phyloP scores from a whole-genome alignment of 305 asterid species.

The Petunia hybrid region DNA sequence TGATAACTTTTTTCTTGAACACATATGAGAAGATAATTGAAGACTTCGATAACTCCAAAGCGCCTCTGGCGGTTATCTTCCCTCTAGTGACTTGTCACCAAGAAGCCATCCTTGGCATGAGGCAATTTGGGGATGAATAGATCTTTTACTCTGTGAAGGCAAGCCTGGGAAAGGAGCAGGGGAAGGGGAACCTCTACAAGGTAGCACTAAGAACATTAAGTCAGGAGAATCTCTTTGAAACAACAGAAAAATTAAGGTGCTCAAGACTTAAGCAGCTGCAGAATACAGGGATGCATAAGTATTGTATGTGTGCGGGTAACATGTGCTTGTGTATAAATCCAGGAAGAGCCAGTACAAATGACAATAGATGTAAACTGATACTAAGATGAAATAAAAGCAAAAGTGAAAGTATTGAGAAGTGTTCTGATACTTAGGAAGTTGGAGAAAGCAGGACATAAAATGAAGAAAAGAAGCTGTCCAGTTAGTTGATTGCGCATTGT shows the following conservation, averaged over 20 bases:
- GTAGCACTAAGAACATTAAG: background rate
- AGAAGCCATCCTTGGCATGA: background rate
- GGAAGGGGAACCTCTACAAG: background rate
- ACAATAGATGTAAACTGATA: background rate
- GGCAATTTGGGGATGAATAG: background rate
- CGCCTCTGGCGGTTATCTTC: background rate
- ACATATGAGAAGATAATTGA: background rate
- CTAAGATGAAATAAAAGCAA: background rate
- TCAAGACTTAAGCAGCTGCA: background rate
- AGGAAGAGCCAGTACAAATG: background rate
- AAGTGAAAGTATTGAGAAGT: slow-evolving; percentile 3
- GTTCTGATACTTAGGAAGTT: slow-evolving; percentile 13
- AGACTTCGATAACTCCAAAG: background rate
- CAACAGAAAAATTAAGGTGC: background rate
- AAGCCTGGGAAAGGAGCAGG: background rate
- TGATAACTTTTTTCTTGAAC: background rate
- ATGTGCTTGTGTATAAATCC: background rate
- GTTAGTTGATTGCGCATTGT: background rate
- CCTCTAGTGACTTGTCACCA: background rate
- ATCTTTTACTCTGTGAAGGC: background rate
- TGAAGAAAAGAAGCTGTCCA: background rate
- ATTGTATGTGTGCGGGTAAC: background rate
- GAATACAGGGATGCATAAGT: background rate
- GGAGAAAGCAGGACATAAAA: background rate
- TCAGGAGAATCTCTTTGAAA: background rate